These are phyloP conservation scores for Xylaria sp. DNA, from an alignment of 2,329 filamentous ascomycete species.

Conservation along the genomic window DNA sequence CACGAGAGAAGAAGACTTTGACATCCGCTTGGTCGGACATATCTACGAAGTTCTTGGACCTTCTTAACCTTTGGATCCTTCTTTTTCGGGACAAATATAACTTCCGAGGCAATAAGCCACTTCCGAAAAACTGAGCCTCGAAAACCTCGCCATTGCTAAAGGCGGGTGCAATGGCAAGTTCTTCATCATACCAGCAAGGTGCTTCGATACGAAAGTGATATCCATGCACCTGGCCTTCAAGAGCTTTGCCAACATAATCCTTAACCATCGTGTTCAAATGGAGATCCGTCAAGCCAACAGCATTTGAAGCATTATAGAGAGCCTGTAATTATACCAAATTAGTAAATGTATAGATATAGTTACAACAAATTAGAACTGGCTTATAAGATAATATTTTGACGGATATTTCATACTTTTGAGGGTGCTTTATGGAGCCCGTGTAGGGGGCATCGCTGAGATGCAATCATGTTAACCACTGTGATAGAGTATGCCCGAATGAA, in stretches of 20 bases:
- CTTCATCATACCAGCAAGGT: slow-evolving; percentile 6
- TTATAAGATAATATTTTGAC: too few species aligned
- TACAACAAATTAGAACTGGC: too few species aligned
- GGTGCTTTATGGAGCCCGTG: too few species aligned
- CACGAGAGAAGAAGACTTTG: slow-evolving; percentile 13
- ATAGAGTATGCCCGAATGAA: too few species aligned
- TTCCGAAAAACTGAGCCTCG: slow-evolving; percentile 23
- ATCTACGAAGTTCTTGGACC: slow-evolving; percentile 14
- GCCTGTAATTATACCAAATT: too few species aligned
- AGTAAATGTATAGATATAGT: too few species aligned
- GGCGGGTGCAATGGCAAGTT: slow-evolving; percentile 15
- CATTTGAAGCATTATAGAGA: too few species aligned
- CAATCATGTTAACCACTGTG: too few species aligned
- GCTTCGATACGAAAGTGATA: background rate
- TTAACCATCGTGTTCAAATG: too few species aligned
- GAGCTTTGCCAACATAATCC: background rate
- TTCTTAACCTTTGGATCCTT: slow-evolving; percentile 22
- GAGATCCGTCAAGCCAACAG: too few species aligned
- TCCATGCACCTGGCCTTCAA: background rate
- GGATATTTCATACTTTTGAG: too few species aligned
- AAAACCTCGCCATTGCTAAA: slow-evolving; percentile 12
- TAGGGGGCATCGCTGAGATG: too few species aligned
- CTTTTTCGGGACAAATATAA: slow-evolving; percentile 21
- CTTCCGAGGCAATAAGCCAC: slow-evolving; percentile 10
- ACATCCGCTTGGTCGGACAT: slow-evolving; percentile 2